phyloP scores from a whole-genome alignment of 495 filamentous ascomycete genomes.

The Xylaria venustula region DNA sequence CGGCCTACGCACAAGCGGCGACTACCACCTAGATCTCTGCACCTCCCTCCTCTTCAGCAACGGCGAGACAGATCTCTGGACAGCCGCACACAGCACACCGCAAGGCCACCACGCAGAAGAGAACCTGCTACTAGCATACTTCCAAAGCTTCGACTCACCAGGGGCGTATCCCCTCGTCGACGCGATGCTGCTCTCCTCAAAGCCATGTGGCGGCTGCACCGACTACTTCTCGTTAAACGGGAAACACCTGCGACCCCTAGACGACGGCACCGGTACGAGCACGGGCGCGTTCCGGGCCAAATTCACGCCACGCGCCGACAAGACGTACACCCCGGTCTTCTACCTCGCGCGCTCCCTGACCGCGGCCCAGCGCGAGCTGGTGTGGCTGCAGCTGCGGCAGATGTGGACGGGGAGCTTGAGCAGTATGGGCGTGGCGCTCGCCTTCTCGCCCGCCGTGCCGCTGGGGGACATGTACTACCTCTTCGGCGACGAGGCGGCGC shows the following conservation, averaged over 20 bases:
- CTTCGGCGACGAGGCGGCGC: conserved; percentile 23
- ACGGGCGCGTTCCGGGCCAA: conserved; percentile 23
- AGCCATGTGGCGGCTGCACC: conserved; percentile 27
- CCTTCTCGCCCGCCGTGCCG: conserved; percentile 15
- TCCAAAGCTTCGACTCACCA: conserved; percentile 32
- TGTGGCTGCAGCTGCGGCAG: conserved; percentile 25
- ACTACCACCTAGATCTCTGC: conserved; percentile 17
- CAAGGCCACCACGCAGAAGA: conserved; percentile 28
- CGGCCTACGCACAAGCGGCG: conserved; percentile 18
- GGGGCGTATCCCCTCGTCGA: conserved; percentile 30
- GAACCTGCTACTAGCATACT: conserved; percentile 27
- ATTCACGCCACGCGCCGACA: conserved; percentile 27
- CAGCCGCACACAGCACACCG: conserved; percentile 12
- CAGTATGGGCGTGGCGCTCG: conserved; percentile 9
- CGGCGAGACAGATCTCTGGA: conserved; percentile 30
- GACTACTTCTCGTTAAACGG: conserved; percentile 27
- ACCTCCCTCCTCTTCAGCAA: conserved; percentile 27
- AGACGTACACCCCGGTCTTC: conserved; percentile 29
- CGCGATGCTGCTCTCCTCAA: conserved; percentile 26
- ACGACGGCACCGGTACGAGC: conserved; percentile 12
- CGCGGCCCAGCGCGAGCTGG: conserved; percentile 9
- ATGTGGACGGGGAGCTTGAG: conserved; percentile 23
- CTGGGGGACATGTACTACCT: conserved; percentile 27
- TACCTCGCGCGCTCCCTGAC: conserved; percentile 25
- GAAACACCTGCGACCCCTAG: conserved; percentile 25